Base-by-base conservation (phyloP, 208 protist genomes). In the Leishmania major region DNA sequence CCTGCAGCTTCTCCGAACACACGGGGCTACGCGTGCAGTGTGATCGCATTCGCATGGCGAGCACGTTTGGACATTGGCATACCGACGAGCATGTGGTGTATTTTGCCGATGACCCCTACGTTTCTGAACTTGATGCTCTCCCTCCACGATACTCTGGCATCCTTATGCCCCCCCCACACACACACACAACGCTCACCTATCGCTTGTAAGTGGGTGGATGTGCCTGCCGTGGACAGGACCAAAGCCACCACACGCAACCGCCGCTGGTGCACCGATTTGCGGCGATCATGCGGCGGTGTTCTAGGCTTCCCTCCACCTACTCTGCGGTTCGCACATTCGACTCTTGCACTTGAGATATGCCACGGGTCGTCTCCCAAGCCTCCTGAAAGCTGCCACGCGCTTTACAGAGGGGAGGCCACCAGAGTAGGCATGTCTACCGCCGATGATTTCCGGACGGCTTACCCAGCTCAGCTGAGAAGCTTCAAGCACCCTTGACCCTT, bases 401-500 rank as follows among this genome's bases (percentile, higher is more conserved):
- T 60, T 60, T 28, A 2, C 55, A 1, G 19, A 60, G 17, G 5
- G 17, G 17, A 53, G 13, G 49, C 15, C 6, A 60, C 25, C 25
- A 8, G 55, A 22, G 28, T 15, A 60, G 4, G 22, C 5, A 60
- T 10, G 55, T 8, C 25, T 15, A 22, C 15, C 22, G 55, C 55
- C 22, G 28, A 17, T 60, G 11, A 10, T 60, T 60, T 60, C 22
- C 17, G 22, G 55, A n/a, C 25, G 22, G 15, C 22, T 60, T 60
- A 60, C 22, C 6, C 55, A 60, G 55, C 22, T 0, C 55, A 28
- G 55, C n/a, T 6, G 55, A 60, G 22, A 28, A 60, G 7, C 22
- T 60, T 60, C 55, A 60, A 60, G 55, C 43, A 5, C 43, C 43
- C 43, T 45, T 45, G 43, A 45, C 43, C 3, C 43, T 45, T 97